A percentile compares a stretch with the other conserved stretches of the same genome.
These are phyloP conservation scores for Fusarium bulbicola DNA, from an alignment of 2,329 filamentous ascomycete species.

Conservation along the genomic window DNA sequence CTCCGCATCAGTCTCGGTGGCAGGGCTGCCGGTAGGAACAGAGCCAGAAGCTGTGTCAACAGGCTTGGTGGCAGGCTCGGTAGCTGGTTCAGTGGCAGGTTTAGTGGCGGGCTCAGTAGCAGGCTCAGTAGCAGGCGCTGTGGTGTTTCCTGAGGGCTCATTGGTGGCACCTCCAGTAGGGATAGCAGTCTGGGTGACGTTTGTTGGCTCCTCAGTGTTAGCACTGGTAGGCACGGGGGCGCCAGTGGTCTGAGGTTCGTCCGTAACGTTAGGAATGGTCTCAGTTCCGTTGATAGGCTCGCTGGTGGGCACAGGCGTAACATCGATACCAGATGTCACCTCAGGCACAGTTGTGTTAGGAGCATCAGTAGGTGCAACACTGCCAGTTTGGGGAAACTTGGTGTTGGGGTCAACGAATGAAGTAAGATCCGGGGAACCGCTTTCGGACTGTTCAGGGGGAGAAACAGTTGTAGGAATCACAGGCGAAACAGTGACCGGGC, in stretches of 20 bases:
- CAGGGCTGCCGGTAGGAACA: slow-evolving; percentile 2
- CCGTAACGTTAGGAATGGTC: slow-evolving; percentile 1
- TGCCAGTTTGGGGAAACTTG: slow-evolving; percentile 12
- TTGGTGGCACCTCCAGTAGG: slow-evolving; percentile 8
- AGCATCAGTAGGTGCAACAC: slow-evolving; percentile 8
- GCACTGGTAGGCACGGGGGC: background rate
- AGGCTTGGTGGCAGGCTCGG: slow-evolving; percentile 13
- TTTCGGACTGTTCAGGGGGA: background rate
- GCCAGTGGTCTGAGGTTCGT: slow-evolving; percentile 19
- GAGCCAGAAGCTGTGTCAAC: slow-evolving; percentile 6
- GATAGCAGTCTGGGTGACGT: background rate
- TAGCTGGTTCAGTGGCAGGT: background rate
- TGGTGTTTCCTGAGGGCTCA: slow-evolving; percentile 4
- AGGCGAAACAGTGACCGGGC: slow-evolving; percentile 19
- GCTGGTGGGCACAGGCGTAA: slow-evolving; percentile 15
- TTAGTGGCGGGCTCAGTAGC: slow-evolving; percentile 19
- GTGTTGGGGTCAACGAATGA: slow-evolving; percentile 24
- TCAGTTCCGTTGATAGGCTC: slow-evolving; percentile 20
- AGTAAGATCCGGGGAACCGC: slow-evolving; percentile 11
- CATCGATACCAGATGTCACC: slow-evolving; percentile 10
- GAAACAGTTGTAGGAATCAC: slow-evolving; percentile 13
- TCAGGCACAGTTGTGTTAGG: slow-evolving; percentile 19
- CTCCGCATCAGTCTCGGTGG: slow-evolving; percentile 22
- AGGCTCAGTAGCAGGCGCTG: slow-evolving; percentile 28
- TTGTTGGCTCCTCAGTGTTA: slow-evolving; percentile 1